phyloP scores from a whole-genome alignment of 257 asterid species.

The Jasminum sambac region DNA sequence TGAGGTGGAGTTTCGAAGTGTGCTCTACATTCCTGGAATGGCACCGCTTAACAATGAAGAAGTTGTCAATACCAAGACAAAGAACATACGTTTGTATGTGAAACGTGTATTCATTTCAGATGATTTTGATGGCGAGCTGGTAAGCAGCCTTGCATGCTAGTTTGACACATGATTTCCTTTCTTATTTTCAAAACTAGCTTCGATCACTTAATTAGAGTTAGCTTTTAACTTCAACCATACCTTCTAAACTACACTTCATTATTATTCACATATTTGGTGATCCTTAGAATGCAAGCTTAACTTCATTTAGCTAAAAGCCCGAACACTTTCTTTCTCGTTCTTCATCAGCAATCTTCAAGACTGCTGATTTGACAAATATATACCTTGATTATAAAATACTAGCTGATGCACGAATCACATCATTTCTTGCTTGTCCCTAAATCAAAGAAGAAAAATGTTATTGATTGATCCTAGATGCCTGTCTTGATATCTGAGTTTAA shows the following conservation, averaged over 20 bases:
- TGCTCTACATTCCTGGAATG: constrained; percentile 95
- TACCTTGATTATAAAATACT: neutral
- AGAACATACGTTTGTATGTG: constrained; percentile 87
- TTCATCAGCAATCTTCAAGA: neutral
- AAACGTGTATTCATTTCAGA: constrained; percentile 97
- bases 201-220: too few relatives aligned
- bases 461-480: neutral
- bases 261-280: too few relatives aligned
- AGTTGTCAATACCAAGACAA: constrained; percentile 88
- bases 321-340: neutral
- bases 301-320: too few relatives aligned
- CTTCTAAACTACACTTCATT: too few relatives aligned
- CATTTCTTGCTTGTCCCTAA: neutral
- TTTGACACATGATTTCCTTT: neutral
- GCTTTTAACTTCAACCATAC: too few relatives aligned
- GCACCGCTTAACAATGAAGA: constrained; percentile 98
- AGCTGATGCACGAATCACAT: neutral
- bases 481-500: neutral
- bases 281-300: too few relatives aligned
- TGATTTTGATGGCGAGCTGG: constrained; percentile 99
- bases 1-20: constrained; percentile 98
- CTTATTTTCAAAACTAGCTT: neutral
- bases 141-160: constrained; percentile 35
- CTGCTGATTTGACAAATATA: neutral
- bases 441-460: neutral